Conservation (phyloP, 2,329 filamentous ascomycete species). For the Paecilomyces formosus region DNA sequence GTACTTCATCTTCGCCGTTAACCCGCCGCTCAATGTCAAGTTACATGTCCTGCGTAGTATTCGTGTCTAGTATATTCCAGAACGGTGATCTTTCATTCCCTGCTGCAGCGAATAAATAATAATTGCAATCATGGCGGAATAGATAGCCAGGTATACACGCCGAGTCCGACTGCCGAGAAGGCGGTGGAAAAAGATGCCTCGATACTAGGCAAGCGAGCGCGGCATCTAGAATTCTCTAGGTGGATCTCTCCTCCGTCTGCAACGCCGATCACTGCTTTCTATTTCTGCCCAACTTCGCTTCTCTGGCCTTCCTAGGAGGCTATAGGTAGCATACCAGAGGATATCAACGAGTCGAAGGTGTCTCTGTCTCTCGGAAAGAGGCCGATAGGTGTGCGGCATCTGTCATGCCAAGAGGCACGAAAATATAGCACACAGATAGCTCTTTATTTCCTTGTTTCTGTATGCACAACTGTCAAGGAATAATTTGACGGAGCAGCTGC, state of each 20-base stretch:
- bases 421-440: too few relatives aligned
- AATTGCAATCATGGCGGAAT: too few relatives aligned
- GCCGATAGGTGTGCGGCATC: too few relatives aligned
- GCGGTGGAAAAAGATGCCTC: background rate
- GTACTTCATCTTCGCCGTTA: background rate
- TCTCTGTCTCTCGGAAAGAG: too few relatives aligned
- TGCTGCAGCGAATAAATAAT: background rate
- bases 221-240: background rate
- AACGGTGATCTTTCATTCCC: background rate
- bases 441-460: too few relatives aligned
- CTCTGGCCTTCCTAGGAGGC: background rate
- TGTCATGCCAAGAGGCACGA: too few relatives aligned
- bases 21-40: background rate
- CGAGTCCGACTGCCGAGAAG: background rate
- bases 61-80: background rate
- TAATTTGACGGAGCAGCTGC: too few relatives aligned
- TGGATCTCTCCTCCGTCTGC: background rate
- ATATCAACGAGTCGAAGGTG: too few relatives aligned
- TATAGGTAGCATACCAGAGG: too few relatives aligned
- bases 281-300: background rate
- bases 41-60: background rate
- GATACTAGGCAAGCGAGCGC: background rate
- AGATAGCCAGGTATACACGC: too few relatives aligned
- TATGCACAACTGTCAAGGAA: too few relatives aligned
- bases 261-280: background rate